Percentiles rank a stretch among this genome's conserved stretches.
These are phyloP conservation scores for Rhizopus microsporus DNA, from an alignment of 371 early-diverging fungal genomes.

Conservation along the genomic window DNA sequence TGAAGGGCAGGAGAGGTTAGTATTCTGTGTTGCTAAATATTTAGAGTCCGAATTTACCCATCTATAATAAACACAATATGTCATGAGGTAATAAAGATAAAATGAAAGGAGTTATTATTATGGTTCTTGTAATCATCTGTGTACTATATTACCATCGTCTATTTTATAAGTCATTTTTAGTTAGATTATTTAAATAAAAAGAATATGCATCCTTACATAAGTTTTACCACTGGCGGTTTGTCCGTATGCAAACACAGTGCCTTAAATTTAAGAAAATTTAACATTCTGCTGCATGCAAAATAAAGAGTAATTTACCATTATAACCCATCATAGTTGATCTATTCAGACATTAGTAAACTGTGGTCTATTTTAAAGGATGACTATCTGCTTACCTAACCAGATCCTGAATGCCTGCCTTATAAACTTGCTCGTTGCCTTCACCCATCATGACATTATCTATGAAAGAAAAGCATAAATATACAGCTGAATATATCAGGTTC, in stretches of 20 bases:
- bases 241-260: constrained; percentile 94
- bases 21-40: background rate
- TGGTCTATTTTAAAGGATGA: background rate
- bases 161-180: background rate
- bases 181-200: background rate
- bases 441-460: constrained; percentile 28
- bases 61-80: constrained; percentile 11
- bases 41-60: constrained; percentile 17
- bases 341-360: background rate
- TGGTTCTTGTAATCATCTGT: background rate
- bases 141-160: constrained; percentile 32
- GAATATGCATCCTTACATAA: constrained; percentile 44
- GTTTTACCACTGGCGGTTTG: constrained; percentile 98
- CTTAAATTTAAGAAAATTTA: constrained; percentile 23
- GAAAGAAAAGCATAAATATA: background rate
- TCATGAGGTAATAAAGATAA: background rate
- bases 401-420: constrained; percentile 30
- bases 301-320: constrained; percentile 40
- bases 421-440: constrained; percentile 29
- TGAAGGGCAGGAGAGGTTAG: constrained; percentile 39
- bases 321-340: constrained; percentile 59
- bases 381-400: constrained; percentile 34
- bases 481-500: background rate
- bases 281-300: background rate
- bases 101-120: background rate